Base-by-base conservation (phyloP, 1,139 yeast species). In the Lodderomyces theae region DNA sequence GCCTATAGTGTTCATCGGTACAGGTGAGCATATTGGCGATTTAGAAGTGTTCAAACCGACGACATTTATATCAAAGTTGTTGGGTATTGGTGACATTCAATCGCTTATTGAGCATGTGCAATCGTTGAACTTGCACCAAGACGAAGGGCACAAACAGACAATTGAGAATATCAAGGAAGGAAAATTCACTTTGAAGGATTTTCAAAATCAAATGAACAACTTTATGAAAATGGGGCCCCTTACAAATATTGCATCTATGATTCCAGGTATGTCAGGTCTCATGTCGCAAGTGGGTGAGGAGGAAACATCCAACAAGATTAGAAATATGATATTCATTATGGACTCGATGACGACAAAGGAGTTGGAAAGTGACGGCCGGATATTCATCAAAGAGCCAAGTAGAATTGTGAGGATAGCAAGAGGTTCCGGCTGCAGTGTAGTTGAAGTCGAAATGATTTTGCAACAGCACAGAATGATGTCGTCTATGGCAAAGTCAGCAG, bases 151-250 rank as follows among this genome's bases (percentile, higher is more conserved):
- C 52, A 86, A 88, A 63, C 94, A 89, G 49, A 86, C 96, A 7
- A 81, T 89, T 66, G 95, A 92, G 66, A 88, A 94, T 63, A 79
- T 92, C 60, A 90, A 88, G 63, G 95, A 92, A 60, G 98, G 98
- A 45, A 89, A 87, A 54, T 92, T 92, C 63, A 89, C 98, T 0
- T 72, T 92, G 42, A 74, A 88, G 46, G 97, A 92, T 65, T 80
- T 92, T 67, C 92, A 94, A 57, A 87, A 92, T 43, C 98, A 92
- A 63, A 86, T 92, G 95, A 85, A 86, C 57, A 92, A 90, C 52
- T 85, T 94, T 54, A 74, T 90, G 78, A 92, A 92, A 61, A 86
- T 92, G 95, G 98, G 98, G 1, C 97, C 97, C 4, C 66, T 92
- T 41, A 81, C 95, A 19, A 90, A 90, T 59, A 86, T 92, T 50